Percentiles rank a stretch among this genome's conserved stretches.
Conservation (phyloP, 2,329 filamentous ascomycete genomes). For the Colletotrichum graminicola region DNA sequence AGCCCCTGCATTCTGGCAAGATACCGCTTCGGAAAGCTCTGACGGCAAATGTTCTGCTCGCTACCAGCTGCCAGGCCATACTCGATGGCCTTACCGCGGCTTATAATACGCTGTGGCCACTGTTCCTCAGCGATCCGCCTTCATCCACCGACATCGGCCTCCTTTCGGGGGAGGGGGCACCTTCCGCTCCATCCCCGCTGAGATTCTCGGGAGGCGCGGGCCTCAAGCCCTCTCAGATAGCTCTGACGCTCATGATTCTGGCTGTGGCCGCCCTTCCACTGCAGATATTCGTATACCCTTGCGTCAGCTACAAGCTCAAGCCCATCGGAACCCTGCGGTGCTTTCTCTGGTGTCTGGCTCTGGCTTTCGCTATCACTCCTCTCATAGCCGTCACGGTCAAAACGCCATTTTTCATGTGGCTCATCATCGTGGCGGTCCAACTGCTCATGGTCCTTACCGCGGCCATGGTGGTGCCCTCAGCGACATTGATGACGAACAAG, state of each 20-base stretch:
- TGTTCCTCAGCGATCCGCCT: not conserved
- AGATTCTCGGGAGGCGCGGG: not conserved
- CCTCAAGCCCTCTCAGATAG: not conserved
- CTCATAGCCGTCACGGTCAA: slow-evolving; percentile 1
- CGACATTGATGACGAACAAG: slow-evolving; percentile 15
- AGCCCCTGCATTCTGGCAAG: not conserved
- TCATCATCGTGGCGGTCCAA: slow-evolving; percentile 5
- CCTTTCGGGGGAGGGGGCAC: too few relatives aligned
- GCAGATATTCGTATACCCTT: not conserved
- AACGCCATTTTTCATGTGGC: not conserved
- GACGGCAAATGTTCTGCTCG: not conserved
- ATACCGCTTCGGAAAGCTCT: not conserved
- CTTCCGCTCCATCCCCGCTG: too few relatives aligned
- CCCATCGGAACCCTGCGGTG: not conserved
- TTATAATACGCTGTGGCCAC: not conserved
- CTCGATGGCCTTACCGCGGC: not conserved
- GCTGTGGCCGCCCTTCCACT: not conserved
- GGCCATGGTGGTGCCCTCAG: slow-evolving; percentile 19
- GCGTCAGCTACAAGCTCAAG: slow-evolving; percentile 2
- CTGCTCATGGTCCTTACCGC: slow-evolving; percentile 16
- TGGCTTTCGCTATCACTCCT: slow-evolving; percentile 5
- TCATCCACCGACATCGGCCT: too few relatives aligned
- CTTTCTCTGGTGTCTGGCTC: slow-evolving; percentile 1
- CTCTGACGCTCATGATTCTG: not conserved
- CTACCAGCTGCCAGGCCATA: not conserved